Base-by-base conservation (phyloP, 768 basidiomycete species). In the Amylocystis lapponica region DNA sequence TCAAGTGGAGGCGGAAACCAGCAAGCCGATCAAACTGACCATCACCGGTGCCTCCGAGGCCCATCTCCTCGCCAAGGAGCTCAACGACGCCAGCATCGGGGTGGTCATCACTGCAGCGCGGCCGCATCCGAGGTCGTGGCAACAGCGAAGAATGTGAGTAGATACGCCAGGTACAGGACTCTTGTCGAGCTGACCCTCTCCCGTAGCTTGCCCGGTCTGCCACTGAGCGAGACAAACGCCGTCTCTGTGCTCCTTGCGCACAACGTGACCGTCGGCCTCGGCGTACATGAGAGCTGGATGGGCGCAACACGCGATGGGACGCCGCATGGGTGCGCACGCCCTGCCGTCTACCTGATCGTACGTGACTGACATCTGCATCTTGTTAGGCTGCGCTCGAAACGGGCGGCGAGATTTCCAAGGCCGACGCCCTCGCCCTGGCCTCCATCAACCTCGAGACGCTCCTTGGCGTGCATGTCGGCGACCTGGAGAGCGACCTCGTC, bases 291-390 rank as follows among this genome's bases (percentile, higher is more conserved):
- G 48, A 74, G 75, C 33, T 90, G 83, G 83, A 72, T 20, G 81
- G 84, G 14, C 76, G 86, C n/a, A 88, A 83, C 56, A 71, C 83
- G 7, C 76, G 83, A 10, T 85, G 89, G 48, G 89, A 94, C 50
- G 64, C 79, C 26, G 84, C 78, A 37, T 93, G 91, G 90, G 85
- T 83, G 46, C 52, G 78, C 66, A 16, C 39, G n/a, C 2, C 6
- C 16, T 40, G 5, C n/a, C 26, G 3, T 26, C 19, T 23, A 11
- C 9, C 22, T 26, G 32, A 16, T 5, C 27, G 9, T 39, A 8
- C 27, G 22, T 47, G 12, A 52, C 50, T 40, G 29, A 46, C 33
- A 22, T 19, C 3, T 6, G 32, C 16, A 16, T 47, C 32, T 21
- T 33, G 35, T 32, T 14, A 71, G 71, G 70, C 70, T 32, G 63